These are phyloP conservation scores for Clonostachys sp. DNA, from an alignment of 2,329 filamentous ascomycete species.

Conservation along the genomic window DNA sequence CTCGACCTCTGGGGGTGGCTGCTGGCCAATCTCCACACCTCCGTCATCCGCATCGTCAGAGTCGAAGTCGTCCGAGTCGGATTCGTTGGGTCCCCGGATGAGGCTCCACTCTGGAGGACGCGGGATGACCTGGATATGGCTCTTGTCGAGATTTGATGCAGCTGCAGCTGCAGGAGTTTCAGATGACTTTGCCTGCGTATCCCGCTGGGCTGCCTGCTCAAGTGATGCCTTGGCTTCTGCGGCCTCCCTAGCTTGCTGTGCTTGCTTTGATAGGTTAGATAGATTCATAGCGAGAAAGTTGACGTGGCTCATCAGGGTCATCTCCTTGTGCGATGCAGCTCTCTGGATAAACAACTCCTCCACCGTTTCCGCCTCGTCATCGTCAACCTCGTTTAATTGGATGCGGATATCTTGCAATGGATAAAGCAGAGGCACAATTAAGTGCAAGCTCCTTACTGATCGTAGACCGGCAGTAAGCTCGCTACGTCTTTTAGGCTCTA, in stretches of 20 bases:
- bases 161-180: neutral
- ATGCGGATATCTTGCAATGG: slow-evolving; percentile 65
- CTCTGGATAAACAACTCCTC: slow-evolving; percentile 62
- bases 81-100: slow-evolving; percentile 27
- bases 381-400: slow-evolving; percentile 59
- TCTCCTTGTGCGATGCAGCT: slow-evolving; percentile 48
- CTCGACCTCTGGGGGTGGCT: neutral
- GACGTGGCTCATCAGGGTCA: slow-evolving; percentile 67
- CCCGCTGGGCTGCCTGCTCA: neutral
- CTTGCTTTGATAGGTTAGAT: slow-evolving; percentile 58
- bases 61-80: slow-evolving; percentile 43
- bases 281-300: slow-evolving; percentile 73
- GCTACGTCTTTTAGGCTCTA: slow-evolving; percentile 58
- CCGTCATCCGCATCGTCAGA: slow-evolving; percentile 8
- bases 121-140: slow-evolving; percentile 68
- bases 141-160: slow-evolving; percentile 37
- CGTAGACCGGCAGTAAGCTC: slow-evolving; percentile 59
- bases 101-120: slow-evolving; percentile 72
- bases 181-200: neutral
- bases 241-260: slow-evolving; percentile 15
- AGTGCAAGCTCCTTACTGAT: slow-evolving; percentile 56
- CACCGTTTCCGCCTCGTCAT: slow-evolving; percentile 54
- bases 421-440: slow-evolving; percentile 69
- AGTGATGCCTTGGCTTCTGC: neutral
- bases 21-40: neutral